Base-by-base conservation (phyloP, 306 rosid species). In the Fragaria ananassa region DNA sequence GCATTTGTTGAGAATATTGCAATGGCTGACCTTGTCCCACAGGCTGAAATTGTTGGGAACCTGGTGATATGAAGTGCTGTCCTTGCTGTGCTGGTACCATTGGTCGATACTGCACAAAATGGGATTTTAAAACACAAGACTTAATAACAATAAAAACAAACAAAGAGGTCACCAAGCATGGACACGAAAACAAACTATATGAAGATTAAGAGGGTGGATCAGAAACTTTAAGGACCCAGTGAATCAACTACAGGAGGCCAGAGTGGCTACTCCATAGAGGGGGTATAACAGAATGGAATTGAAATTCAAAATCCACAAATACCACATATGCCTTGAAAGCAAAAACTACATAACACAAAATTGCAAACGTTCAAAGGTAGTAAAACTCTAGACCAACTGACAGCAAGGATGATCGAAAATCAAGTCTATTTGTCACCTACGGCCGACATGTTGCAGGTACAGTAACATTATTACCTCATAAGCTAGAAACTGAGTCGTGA, bases 1-100 rank as follows among this genome's bases (percentile, higher is more conserved):
- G 97, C 96, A 90, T 85, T 54, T 88, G 87, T 85, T 94, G 98
- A 74, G 96, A 86, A 85, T 80, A 95, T 76, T 90, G 97, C 80
- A 85, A 75, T 35, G 86, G 96, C 85, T 89, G 97, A 80, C 88
- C 86, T 84, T 89, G 96, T 61, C 96, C 96, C 60, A 81, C 83
- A 47, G 78, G 91, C 77, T 87, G 95, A 80, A 85, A 94, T 81
- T 91, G 97, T 74, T 85, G 97, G 27, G 96, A 73, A 76, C 81
- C 81, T 60, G 92, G 73, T 8, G 91, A 71, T 60, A 81, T 80
- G 85, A 89, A 88, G 31, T 83, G 89, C 77, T 91, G 97, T 60
- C 95, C 98, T 76, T 85, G 94, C 83, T 90, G 98, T 19, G 78
- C 80, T 46, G 89, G 93, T 81, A 90, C 84, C 82, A 86, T 82